Evolutionary conservation across 2,329 filamentous ascomycete genomes (phyloP), one percentile per base, ranked within the genome.

Genomic region (Fusarium ambrosium): DNA sequence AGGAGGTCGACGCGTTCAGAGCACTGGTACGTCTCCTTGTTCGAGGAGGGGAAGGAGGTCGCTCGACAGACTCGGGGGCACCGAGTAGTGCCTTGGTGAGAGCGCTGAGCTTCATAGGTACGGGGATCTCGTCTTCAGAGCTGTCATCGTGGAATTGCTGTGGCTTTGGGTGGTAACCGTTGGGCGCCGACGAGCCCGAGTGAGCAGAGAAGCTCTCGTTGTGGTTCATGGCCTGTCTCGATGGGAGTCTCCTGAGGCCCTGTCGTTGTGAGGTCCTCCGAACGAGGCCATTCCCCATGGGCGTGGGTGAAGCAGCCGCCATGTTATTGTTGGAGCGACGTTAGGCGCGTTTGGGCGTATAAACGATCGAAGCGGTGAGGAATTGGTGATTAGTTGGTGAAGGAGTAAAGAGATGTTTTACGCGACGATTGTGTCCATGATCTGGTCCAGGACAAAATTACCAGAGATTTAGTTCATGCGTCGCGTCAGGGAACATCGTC

Each of bases 31-130:
- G 87, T 72, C 88, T 84, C 76, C 89, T 86, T 24, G 86, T 87
- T 68, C 84, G 80, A 24, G 86, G 83, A 3, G 87, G 86, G 7
- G 88, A 87, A 7, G 85, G 80, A 3, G 84, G 80, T 14, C 83
- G 81, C 29, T 82, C 73, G 4, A 77, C 74, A 73, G 80, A 79
- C 82, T 87, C 86, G 10, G 90, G 88, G 4, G 85, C 88, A 51
- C 89, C 89, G 69, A 98, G 88, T 18, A 98, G 87, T 22, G 95
- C 95, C 81, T 97, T 96, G 59, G 96, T 97, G 76, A 97, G 90
- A 78, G 95, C 95, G 81, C 95, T 98, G 81, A 98, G 93, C 85
- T 97, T 97, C 90, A 97, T 95, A 78, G 95, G 95, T 77, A 94
- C 93, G 18, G 94, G 93, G 32, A 97, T 94, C 84, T 98, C 96